Evolutionary conservation across 441 rosid species (phyloP), one percentile per base, ranked within the genome.

Genomic region (Dalechampia spathulata): DNA sequence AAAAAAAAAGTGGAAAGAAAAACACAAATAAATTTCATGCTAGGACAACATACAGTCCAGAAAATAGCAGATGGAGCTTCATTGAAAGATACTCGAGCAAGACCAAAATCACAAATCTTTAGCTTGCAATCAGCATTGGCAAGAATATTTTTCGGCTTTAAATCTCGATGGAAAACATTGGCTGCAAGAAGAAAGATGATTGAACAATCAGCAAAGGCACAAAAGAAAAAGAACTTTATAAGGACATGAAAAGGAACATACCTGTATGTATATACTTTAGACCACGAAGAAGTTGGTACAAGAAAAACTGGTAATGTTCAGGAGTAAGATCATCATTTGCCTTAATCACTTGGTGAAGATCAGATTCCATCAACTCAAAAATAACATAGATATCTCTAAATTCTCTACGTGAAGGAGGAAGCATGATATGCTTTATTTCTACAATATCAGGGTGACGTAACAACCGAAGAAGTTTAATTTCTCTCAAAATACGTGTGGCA

Each of bases 101-200:
- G 91, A 20, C 97, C 96, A 78, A 93, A 90, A 71, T 93, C 99
- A 38, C 97, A 93, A 69, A 93, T 90, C 91, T 93, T 93, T 78
- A 93, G 20, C 62, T 90, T 93, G 83, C 97, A 93, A 69, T 87
- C 97, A 60, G 99, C 97, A 77, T 93, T 93, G 48, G 99, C 99
- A 56, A 93, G 91, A 62, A 93, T 93, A 67, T 89, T 92, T 72
- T 92, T 86, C 14, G 99, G 98, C 76, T 92, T 92, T 63, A 93
- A 74, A 81, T 90, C 99, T 55, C 97, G 75, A 72, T 93, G 99
- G 65, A 94, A 94, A 39, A 94, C 94, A 78, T 90, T 86, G 28
- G 99, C 99, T 90, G 86, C 74, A 81, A 65, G 44, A 47, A 36
- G 21, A 56, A 25, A 65, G 32, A 43, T 41, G 28, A 62, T 67